Conservation (phyloP, 148 eudicot genomes). For the Camellia sinensis region DNA sequence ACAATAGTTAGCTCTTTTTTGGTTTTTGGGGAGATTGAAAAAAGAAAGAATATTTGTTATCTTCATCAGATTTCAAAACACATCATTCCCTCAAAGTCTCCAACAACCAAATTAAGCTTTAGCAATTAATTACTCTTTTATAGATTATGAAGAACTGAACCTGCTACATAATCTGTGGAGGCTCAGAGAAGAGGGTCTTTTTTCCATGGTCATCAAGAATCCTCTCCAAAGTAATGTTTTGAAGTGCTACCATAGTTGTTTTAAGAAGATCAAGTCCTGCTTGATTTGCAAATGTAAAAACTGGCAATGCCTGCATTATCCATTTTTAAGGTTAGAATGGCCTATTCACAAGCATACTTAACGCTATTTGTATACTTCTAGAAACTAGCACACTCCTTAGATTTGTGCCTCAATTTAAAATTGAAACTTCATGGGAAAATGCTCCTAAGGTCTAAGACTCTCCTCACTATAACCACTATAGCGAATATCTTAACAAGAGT, state of each 20-base stretch:
- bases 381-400: too few relatives aligned
- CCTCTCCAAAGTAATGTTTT: constrained; percentile 65
- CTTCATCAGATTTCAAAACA: not conserved
- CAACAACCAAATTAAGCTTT: not conserved
- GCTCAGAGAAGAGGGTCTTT: constrained; percentile 51
- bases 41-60: not conserved
- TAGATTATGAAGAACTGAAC: constrained; percentile 22
- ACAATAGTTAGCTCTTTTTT: not conserved
- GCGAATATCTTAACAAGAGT: not conserved
- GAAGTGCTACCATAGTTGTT: constrained; percentile 71
- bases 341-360: not conserved
- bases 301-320: constrained; percentile 56
- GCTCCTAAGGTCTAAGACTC: too few relatives aligned
- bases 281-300: constrained; percentile 76
- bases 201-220: constrained; percentile 70
- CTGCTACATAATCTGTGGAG: constrained; percentile 84
- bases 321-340: not conserved
- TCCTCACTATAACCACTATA: not conserved
- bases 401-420: not conserved
- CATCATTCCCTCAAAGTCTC: not conserved
- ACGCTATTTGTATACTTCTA: too few relatives aligned
- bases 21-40: not conserved
- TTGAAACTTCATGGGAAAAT: not conserved
- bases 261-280: constrained; percentile 85
- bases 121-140: not conserved